Percentiles rank a stretch among this genome's conserved stretches.
Conservation (phyloP, 2,329 filamentous ascomycete species). For the Stenocarpella maydis region DNA sequence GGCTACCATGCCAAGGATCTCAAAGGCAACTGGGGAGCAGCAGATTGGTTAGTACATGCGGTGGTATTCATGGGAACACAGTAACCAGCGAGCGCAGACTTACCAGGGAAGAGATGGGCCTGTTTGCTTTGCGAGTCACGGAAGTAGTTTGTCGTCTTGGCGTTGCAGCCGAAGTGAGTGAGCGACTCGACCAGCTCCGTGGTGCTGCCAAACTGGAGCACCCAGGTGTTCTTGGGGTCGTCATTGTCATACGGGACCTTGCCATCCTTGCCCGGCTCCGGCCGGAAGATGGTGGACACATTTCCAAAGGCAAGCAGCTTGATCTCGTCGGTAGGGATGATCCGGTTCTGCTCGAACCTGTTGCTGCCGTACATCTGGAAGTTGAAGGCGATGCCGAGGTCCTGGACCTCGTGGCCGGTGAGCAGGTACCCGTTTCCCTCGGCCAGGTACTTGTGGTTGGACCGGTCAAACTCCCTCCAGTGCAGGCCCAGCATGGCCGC, state of each 20-base stretch:
- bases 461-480: conserved; percentile 66
- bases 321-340: conserved; percentile 61
- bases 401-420: conserved; percentile 53
- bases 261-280: conserved; percentile 29
- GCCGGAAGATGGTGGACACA: conserved; percentile 59
- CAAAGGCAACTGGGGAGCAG: conserved; percentile 59
- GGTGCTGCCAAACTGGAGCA: conserved; percentile 58
- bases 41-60: conserved; percentile 36
- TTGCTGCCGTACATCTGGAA: conserved; percentile 61
- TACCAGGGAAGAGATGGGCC: conserved; percentile 60
- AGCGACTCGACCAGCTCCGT: conserved; percentile 61
- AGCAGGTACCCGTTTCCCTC: conserved; percentile 64
- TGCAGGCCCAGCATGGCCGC: conserved; percentile 63
- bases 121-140: conserved; percentile 49
- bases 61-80: background rate
- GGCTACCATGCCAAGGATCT: conserved; percentile 66
- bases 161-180: conserved; percentile 61
- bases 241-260: conserved; percentile 43
- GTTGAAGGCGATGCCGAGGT: conserved; percentile 63
- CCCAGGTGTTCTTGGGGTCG: conserved; percentile 51
- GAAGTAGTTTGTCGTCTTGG: conserved; percentile 57
- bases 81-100: conserved; percentile 29
- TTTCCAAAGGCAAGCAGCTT: conserved; percentile 65
- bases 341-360: conserved; percentile 56
- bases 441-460: conserved; percentile 58